These are phyloP conservation scores for Diaporthe longicolla DNA, from an alignment of 2,329 filamentous ascomycete species.

Conservation along the genomic window DNA sequence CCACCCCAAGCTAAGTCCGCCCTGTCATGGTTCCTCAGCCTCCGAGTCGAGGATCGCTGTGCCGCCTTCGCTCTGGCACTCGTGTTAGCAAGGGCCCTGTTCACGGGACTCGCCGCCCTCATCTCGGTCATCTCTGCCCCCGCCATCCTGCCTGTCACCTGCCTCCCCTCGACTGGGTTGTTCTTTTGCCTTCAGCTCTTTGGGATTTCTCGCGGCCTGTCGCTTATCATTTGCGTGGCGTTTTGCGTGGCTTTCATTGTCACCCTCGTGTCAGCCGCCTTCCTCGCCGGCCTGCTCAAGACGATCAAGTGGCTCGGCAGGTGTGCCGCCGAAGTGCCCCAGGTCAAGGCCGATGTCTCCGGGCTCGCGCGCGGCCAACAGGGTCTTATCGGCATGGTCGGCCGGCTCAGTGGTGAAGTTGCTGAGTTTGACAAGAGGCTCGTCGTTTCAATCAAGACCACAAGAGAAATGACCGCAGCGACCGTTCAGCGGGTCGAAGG, in stretches of 20 bases:
- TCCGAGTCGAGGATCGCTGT: neutral
- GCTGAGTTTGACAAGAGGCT: too few relatives aligned
- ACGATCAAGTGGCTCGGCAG: fast-evolving
- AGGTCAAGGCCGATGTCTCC: too few relatives aligned
- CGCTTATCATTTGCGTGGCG: neutral
- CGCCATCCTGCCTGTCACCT: neutral
- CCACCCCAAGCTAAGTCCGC: neutral
- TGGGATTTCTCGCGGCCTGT: neutral
- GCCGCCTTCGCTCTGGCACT: neutral
- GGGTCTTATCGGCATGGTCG: neutral
- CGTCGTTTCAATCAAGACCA: too few relatives aligned
- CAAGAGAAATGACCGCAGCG: too few relatives aligned
- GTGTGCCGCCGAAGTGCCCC: neutral
- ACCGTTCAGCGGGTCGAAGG: too few relatives aligned
- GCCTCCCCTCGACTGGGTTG: neutral
- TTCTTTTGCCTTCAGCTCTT: neutral
- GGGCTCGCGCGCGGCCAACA: too few relatives aligned
- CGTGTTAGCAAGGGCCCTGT: neutral
- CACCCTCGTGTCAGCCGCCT: fast-evolving
- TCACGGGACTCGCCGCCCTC: neutral
- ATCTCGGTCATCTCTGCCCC: neutral
- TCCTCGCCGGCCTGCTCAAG: neutral
- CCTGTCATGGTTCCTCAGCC: neutral
- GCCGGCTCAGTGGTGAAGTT: too few relatives aligned
- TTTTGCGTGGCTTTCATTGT: neutral